phyloP scores from a whole-genome alignment of 352 stramenopile genomes.

The Globisporangium nunn region DNA sequence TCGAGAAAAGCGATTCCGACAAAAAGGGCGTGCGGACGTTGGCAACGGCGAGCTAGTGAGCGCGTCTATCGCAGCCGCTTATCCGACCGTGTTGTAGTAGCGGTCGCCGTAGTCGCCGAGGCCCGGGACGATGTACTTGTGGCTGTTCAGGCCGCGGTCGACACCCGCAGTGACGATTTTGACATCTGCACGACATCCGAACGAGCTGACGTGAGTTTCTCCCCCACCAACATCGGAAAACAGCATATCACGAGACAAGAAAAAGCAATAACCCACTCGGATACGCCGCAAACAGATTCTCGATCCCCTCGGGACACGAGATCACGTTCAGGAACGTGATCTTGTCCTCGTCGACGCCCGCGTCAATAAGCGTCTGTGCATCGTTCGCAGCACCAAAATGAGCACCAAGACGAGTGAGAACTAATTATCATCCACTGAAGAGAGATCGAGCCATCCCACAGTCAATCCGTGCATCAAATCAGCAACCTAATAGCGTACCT shows the following conservation, averaged over 20 bases:
- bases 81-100: slow-evolving; percentile 81
- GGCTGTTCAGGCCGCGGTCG: slow-evolving; percentile 86
- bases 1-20: too few relatives aligned
- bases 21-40: too few relatives aligned
- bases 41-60: background rate
- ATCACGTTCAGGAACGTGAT: slow-evolving; percentile 96
- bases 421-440: background rate
- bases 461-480: too few relatives aligned
- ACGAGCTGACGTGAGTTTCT: background rate
- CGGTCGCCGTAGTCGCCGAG: slow-evolving; percentile 95
- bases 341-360: slow-evolving; percentile 79
- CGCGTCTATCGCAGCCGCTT: background rate
- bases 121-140: slow-evolving; percentile 95
- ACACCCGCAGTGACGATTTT: slow-evolving; percentile 79
- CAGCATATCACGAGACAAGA: background rate
- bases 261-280: slow-evolving; percentile 50
- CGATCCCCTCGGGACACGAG: slow-evolving; percentile 87
- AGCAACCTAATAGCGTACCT: slow-evolving; percentile 25
- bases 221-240: background rate
- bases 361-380: slow-evolving; percentile 66
- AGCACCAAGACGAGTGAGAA: background rate
- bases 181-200: slow-evolving; percentile 24
- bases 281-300: slow-evolving; percentile 60
- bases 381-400: background rate
- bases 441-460: too few relatives aligned